These are phyloP conservation scores for Diaporthe ilicicola DNA, from an alignment of 2,329 filamentous ascomycete genomes.

Conservation along the genomic window DNA sequence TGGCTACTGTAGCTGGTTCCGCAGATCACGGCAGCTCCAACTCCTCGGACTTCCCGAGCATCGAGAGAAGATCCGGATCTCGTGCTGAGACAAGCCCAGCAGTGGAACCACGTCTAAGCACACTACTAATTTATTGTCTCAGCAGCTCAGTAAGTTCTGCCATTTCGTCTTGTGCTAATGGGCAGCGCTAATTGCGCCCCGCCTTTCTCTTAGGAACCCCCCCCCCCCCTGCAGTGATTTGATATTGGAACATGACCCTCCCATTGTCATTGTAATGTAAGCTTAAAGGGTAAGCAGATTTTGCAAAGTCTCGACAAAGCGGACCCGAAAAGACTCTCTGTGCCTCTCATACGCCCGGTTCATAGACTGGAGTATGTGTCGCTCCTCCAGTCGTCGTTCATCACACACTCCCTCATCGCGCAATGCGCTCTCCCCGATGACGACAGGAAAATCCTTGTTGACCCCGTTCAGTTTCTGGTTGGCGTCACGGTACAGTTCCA, in stretches of 20 bases:
- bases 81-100: too few species aligned
- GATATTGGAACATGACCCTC: not conserved
- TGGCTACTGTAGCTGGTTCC: not conserved
- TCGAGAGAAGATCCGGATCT: too few species aligned
- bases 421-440: not conserved
- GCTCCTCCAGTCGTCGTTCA: not conserved
- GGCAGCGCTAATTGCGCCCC: too few species aligned
- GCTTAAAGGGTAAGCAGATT: not conserved
- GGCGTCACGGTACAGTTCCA: slow-evolving; percentile 9
- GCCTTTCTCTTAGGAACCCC: too few species aligned
- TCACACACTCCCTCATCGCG: not conserved
- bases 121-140: not conserved
- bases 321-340: slow-evolving; percentile 6
- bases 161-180: not conserved
- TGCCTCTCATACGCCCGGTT: not conserved
- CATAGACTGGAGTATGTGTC: not conserved
- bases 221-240: not conserved
- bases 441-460: not conserved
- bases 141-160: not conserved
- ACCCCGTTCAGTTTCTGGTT: slow-evolving; percentile 6
- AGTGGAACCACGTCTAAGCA: too few species aligned
- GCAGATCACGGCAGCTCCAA: not conserved
- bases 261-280: too few species aligned
- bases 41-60: not conserved
- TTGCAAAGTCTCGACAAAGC: slow-evolving; percentile 9